phyloP scores from a whole-genome alignment of 2,329 filamentous ascomycete species.

The Coniochaeta sp. region DNA sequence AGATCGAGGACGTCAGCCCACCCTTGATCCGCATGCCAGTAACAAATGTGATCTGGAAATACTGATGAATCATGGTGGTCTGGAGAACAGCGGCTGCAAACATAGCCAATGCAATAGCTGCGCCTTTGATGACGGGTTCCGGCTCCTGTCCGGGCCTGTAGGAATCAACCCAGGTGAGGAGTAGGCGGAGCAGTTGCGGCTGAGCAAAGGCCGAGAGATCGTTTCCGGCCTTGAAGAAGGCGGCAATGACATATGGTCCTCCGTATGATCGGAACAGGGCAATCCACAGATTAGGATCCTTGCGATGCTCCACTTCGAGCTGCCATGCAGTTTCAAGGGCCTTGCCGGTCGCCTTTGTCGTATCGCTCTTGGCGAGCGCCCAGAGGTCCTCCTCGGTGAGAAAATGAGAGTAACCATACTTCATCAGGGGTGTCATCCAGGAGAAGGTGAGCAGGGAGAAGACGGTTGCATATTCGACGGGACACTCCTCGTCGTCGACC shows the following conservation, averaged over 20 bases:
- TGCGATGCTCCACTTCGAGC: conserved; percentile 57
- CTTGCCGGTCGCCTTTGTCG: conserved; percentile 64
- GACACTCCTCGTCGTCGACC: conserved; percentile 55
- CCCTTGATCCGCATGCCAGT: conserved; percentile 97
- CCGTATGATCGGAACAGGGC: conserved; percentile 80
- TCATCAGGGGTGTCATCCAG: conserved; percentile 99
- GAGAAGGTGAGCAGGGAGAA: conserved; percentile 92
- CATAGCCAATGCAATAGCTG: conserved; percentile 85
- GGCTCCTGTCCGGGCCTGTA: conserved; percentile 53
- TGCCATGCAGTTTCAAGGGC: conserved; percentile 71
- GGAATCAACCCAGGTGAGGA: conserved; percentile 80
- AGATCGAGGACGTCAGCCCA: conserved; percentile 82
- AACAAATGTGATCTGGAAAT: conserved; percentile 92
- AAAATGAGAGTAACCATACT: conserved; percentile 82
- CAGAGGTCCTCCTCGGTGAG: conserved; percentile 93
- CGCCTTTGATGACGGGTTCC: conserved; percentile 75
- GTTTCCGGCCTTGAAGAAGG: conserved; percentile 82
- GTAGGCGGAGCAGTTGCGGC: conserved; percentile 76
- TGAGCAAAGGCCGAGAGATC: conserved; percentile 83
- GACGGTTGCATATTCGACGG: conserved; percentile 83
- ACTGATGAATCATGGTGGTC: conserved; percentile 89
- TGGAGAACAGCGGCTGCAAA: conserved; percentile 80
- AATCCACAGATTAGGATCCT: conserved; percentile 78
- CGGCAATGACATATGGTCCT: conserved; percentile 71
- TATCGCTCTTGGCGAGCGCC: conserved; percentile 76